Conservation (phyloP, 306 rosid species). For the Carpinus fangiana region DNA sequence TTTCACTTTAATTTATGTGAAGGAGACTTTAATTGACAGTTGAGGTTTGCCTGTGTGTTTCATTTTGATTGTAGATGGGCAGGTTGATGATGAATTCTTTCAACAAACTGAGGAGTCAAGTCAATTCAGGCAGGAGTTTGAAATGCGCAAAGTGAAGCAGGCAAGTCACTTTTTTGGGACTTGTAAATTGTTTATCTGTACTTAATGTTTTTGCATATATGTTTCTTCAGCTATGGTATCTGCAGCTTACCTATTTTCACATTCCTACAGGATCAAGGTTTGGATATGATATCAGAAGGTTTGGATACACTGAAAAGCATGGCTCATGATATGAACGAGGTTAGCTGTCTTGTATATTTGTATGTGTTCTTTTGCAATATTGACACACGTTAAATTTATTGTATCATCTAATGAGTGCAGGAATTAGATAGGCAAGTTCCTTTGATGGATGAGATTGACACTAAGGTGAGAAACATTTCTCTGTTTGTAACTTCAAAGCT, state of each 20-base stretch:
- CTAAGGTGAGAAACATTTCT: conserved; percentile 60
- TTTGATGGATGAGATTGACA: conserved; percentile 95
- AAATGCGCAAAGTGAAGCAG: conserved; percentile 90
- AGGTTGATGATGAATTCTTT: conserved; percentile 76
- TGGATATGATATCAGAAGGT: conserved; percentile 93
- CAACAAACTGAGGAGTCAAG: conserved; percentile 75
- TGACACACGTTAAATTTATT: not conserved
- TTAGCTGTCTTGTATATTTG: conserved; percentile 34
- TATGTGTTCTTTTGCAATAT: conserved; percentile 9
- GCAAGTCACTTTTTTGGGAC: conserved; percentile 44
- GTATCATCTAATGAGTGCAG: conserved; percentile 43
- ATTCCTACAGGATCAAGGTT: conserved; percentile 84
- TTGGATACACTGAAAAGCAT: conserved; percentile 89
- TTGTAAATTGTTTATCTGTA: not conserved
- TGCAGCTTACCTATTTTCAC: conserved; percentile 22
- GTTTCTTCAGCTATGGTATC: not conserved
- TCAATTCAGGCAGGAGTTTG: conserved; percentile 88
- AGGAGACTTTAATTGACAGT: conserved; percentile 4
- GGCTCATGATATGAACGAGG: conserved; percentile 99
- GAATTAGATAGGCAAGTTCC: conserved; percentile 98
- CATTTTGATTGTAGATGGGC: conserved; percentile 61
- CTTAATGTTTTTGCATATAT: not conserved
- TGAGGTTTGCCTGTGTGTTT: conserved; percentile 25
- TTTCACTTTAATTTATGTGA: not conserved
- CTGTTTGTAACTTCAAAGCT: conserved; percentile 3